phyloP scores from a whole-genome alignment of 768 basidiomycete genomes.

The Tricholomella constricta region DNA sequence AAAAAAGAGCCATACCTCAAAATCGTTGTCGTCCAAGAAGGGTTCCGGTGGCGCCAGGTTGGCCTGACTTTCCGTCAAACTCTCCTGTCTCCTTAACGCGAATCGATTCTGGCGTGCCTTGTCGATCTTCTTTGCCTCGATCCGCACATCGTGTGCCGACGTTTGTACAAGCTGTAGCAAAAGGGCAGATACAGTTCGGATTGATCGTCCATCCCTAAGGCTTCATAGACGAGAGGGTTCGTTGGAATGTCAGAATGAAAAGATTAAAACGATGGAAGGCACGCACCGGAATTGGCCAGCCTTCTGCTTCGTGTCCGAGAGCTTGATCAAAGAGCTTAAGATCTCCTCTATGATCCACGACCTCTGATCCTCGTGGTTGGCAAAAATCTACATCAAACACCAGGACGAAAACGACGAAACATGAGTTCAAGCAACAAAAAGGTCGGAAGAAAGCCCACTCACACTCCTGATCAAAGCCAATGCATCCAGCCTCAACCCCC shows the following conservation, averaged over 20 bases:
- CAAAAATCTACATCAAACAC: constrained; percentile 68
- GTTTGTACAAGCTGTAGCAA: constrained; percentile 96
- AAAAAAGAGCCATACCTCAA: constrained; percentile 48
- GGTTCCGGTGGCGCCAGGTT: constrained; percentile 38
- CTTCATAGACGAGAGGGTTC: constrained; percentile 41
- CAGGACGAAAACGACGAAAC: background rate
- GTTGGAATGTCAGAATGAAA: background rate
- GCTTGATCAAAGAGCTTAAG: constrained; percentile 82
- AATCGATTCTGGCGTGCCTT: constrained; percentile 63
- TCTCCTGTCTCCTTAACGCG: constrained; percentile 66
- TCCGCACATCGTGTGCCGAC: constrained; percentile 83
- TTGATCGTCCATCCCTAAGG: constrained; percentile 85
- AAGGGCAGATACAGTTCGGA: constrained; percentile 91
- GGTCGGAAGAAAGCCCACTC: constrained; percentile 29
- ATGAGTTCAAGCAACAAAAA: no score
- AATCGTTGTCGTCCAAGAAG: constrained; percentile 68
- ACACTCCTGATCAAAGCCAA: constrained; percentile 85
- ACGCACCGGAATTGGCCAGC: constrained; percentile 86
- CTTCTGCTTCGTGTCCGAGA: constrained; percentile 87
- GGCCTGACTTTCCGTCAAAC: constrained; percentile 46
- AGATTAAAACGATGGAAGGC: background rate
- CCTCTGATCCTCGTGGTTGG: constrained; percentile 86
- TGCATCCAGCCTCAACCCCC: constrained; percentile 79
- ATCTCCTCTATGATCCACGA: constrained; percentile 99
- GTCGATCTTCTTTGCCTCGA: constrained; percentile 63